These are phyloP conservation scores for Vanrija sp. DNA, from an alignment of 1,284 basidiomycete genomes.

Conservation along the genomic window DNA sequence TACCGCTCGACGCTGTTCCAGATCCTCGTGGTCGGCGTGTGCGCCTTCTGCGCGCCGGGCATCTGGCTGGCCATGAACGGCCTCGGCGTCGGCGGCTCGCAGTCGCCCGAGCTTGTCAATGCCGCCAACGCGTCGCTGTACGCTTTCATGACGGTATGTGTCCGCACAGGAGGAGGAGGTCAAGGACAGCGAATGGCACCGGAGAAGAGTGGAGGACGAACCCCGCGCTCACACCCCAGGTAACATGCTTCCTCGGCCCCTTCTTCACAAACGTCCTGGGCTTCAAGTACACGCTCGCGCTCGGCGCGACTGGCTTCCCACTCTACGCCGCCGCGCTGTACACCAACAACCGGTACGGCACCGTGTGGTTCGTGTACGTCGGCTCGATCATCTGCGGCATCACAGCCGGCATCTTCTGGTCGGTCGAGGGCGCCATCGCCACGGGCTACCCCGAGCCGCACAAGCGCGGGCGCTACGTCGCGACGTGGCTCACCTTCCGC, in stretches of 20 bases:
- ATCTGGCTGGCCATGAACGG: conserved; percentile 34
- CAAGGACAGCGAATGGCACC: no score
- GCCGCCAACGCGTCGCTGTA: conserved; percentile 36
- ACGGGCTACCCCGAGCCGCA: conserved; percentile 8
- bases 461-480: conserved; percentile 20
- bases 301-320: conserved; percentile 34
- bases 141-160: conserved; percentile 10
- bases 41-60: conserved; percentile 31
- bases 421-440: conserved; percentile 6
- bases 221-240: not conserved
- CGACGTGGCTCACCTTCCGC: conserved; percentile 31
- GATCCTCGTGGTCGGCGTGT: conserved; percentile 12
- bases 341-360: conserved; percentile 24
- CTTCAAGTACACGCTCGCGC: conserved; percentile 32
- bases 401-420: conserved; percentile 40
- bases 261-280: conserved; percentile 17
- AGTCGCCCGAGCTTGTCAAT: conserved; percentile 33
- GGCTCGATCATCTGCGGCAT: conserved; percentile 32
- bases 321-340: conserved; percentile 39
- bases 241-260: conserved; percentile 7
- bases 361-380: conserved; percentile 34
- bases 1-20: no score
- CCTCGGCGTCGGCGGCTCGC: conserved; percentile 36
- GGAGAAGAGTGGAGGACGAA: no score
- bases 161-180: no score